Base-by-base conservation (phyloP, 2,329 filamentous ascomycete genomes). In the Lachnellula arida region DNA sequence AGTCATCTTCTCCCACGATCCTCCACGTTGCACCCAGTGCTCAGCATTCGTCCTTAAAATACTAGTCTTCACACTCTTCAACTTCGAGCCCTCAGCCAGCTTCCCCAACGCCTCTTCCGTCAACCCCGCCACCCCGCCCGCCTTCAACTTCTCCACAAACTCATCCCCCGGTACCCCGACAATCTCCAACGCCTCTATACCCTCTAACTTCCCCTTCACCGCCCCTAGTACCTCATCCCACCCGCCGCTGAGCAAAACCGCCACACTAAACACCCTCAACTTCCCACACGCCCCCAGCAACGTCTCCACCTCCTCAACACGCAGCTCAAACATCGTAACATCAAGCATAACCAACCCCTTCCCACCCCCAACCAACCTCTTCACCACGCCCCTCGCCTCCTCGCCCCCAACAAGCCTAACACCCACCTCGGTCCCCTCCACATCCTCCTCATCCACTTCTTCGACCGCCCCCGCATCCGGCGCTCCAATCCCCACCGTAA, bases 271-370 rank as follows among this genome's bases (percentile, higher is more conserved):
- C 9, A 75, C 69, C 67, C 73, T 70, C 7, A 76, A 48, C 4
- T 68, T 65, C 51, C 66, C 69, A 59, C 75, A 72, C 49, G 58
- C 63, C n/a, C 61, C 63, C 19, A 76, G 51, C 3, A 77, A 61
- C 28, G 61, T 64, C 28, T 59, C 58, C 34, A 76, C 61, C 17
- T 74, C 68, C 32, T 64, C 60, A 6, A 68, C 46, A 7, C 63
- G 67, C 4, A 78, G 47, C 0, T 72, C 74, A 59, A 75, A 77
- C 44, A 77, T 61, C 9, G 74, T 75, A 11, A 68, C 63, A 61
- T 76, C 76, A 11, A 60, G 43, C 55, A 65, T 53, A 0, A 61
- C 52, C 44, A 65, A 53, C 15, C 42, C 57, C 7, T 56, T 63
- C 11, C 64, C 66, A 8, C 64, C 64, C 34, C 67, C 48, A 5